Evolutionary conservation across 2,329 filamentous ascomycete genomes (phyloP).

Genomic region (Diplodia seriata): DNA sequence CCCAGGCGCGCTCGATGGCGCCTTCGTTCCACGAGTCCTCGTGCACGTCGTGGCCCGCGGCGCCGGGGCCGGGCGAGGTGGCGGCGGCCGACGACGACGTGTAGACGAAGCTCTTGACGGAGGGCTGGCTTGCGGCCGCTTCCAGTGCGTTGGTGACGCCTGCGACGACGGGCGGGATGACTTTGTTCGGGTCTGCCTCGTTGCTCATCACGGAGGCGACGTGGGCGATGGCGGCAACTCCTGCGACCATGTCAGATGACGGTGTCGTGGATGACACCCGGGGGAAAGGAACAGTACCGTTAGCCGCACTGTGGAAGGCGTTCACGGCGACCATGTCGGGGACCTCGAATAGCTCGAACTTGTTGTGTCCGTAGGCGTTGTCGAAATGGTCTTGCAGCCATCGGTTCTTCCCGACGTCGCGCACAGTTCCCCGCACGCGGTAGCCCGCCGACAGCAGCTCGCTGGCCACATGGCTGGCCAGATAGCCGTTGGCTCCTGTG

Average conservation of each 20-base stretch:
- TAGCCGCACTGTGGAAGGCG: not conserved
- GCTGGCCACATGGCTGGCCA: conserved; percentile 40
- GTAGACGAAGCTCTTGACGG: conserved; percentile 12
- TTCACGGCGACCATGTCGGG: not conserved
- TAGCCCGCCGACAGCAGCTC: conserved; percentile 41
- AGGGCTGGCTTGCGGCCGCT: not conserved
- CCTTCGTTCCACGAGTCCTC: conserved; percentile 1
- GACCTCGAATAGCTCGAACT: not conserved
- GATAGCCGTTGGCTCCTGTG: conserved; percentile 46
- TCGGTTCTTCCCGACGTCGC: conserved; percentile 23
- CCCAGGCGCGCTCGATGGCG: not conserved
- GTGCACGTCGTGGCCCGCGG: not conserved
- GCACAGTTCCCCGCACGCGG: conserved; percentile 39
- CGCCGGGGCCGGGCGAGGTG: not conserved
- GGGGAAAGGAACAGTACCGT: not conserved
- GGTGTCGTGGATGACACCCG: no score
- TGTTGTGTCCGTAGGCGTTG: not conserved
- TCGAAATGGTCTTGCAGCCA: conserved; percentile 10
- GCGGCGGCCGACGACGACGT: not conserved
- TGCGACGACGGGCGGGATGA: not conserved
- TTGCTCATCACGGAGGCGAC: not conserved
- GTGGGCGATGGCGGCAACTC: not conserved
- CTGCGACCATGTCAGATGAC: not conserved
- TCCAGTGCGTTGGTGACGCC: not conserved
- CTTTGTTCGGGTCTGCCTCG: not conserved